Conservation (phyloP, 768 basidiomycete species). For the Boletellus emodensis region DNA sequence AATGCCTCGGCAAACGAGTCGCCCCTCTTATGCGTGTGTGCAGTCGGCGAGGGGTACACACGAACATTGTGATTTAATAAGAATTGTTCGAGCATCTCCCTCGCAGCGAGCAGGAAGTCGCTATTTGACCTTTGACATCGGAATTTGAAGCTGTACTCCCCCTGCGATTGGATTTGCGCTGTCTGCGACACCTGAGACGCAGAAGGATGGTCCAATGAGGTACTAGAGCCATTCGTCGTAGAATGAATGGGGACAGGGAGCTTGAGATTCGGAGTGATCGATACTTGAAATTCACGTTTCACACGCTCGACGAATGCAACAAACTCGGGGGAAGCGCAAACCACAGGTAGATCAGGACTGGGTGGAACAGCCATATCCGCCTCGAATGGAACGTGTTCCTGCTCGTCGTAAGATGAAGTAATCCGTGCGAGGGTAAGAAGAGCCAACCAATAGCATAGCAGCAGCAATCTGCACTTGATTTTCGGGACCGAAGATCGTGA, state of each 20-base stretch:
- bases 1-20: slow-evolving; percentile 95
- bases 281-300: slow-evolving; percentile 92
- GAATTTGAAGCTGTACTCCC: slow-evolving; percentile 92
- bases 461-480: slow-evolving; percentile 95
- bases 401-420: slow-evolving; percentile 4
- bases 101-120: slow-evolving; percentile 84
- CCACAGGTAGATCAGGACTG: slow-evolving; percentile 68
- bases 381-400: slow-evolving; percentile 97
- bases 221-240: slow-evolving; percentile 46
- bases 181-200: slow-evolving; percentile 18
- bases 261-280: slow-evolving; percentile 80
- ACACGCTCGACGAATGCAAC: slow-evolving; percentile 80
- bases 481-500: slow-evolving; percentile 96
- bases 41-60: slow-evolving; percentile 72
- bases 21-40: slow-evolving; percentile 78
- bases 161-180: slow-evolving; percentile 22
- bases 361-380: slow-evolving; percentile 91
- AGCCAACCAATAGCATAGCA: slow-evolving; percentile 84
- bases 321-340: slow-evolving; percentile 81
- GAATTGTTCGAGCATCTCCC: slow-evolving; percentile 93
- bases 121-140: slow-evolving; percentile 92
- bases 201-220: slow-evolving; percentile 47
- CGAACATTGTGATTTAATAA: slow-evolving; percentile 79
- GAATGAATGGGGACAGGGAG: slow-evolving; percentile 30
- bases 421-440: background rate